Base-by-base conservation (phyloP, 1,139 yeast species). In the Suhomyces yuchorum region DNA sequence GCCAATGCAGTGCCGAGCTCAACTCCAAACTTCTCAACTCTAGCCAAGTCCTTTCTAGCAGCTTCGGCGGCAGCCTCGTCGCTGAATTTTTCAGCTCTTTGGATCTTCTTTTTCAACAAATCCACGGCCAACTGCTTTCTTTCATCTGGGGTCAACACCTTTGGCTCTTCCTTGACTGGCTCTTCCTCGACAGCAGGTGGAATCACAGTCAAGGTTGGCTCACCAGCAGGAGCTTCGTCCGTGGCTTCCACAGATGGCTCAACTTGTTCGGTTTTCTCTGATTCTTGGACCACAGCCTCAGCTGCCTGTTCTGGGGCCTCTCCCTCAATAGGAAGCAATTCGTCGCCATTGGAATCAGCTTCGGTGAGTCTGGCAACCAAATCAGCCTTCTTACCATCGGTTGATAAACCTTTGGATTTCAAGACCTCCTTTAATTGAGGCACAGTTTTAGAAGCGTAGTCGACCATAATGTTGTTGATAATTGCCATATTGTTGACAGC, bases 21-120 rank as follows among this genome's bases (percentile, higher is more conserved):
- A 47, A 90, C 82, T 20, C 97, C 98, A 61, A 90, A 91, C 71
- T 88, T 89, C 62, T 85, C 86, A 54, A 90, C 82, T 60, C 97
- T 80, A 30, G 73, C 75, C 58, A 87, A 75, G 56, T 70, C 87
- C 78, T 66, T 81, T 71, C 63, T 84, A 74, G 65, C 86, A 59
- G 45, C 66, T 41, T 76, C 81, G 34, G 79, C 80, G 36, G 66
- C 70, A 22, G 75, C 77, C 49, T 80, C 86, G 52, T 79, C 81
- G 34, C 93, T 93, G 60, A 90, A 91, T 65, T 89, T 87, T 61
- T 81, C 80, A 20, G 92, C 88, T 60, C 97, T 80, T 48, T 74
- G 75, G 49, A 89, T 75, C 62, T 87, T 87, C 60, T 82, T 82
- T 51, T 75, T 78, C 56, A 92, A 73, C 51, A 86, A 80, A 18